These are phyloP conservation scores for Aspergillus affinis DNA, from an alignment of 495 filamentous ascomycete species.

Conservation along the genomic window DNA sequence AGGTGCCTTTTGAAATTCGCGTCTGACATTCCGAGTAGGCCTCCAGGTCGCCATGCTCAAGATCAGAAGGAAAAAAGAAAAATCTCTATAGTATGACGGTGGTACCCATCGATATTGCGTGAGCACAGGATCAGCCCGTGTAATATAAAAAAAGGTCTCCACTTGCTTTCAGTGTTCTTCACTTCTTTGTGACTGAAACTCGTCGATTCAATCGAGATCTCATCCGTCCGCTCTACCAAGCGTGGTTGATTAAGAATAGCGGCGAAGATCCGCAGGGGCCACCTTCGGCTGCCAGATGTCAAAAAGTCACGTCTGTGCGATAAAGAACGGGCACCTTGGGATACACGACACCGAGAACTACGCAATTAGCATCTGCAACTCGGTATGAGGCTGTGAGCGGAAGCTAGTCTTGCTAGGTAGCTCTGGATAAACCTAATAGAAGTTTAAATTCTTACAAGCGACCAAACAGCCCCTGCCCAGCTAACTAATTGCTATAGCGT, in stretches of 20 bases:
- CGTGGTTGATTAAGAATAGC: not conserved
- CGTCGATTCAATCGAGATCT: not conserved
- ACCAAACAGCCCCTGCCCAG: not conserved
- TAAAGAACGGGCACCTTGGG: not conserved
- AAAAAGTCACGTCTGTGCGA: not conserved
- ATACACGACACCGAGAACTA: not conserved
- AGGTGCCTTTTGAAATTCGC: not conserved
- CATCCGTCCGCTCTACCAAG: no score
- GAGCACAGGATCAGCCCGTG: not conserved
- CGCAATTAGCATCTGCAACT: not conserved
- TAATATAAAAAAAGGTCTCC: not conserved
- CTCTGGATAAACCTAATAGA: not conserved
- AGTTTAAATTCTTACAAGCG: not conserved
- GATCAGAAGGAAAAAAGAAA: not conserved
- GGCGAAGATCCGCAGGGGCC: not conserved
- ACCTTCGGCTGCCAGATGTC: not conserved
- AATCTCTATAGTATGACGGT: not conserved
- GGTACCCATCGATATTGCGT: not conserved
- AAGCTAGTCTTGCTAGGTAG: not conserved
- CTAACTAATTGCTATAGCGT: not conserved
- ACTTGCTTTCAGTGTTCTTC: not conserved
- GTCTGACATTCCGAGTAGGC: not conserved
- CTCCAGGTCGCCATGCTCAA: not conserved
- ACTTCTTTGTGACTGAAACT: not conserved
- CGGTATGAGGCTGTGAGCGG: not conserved